Evolutionary conservation across 139 green algal genomes (phyloP).

Genomic region (Picochlorum costavermella): DNA sequence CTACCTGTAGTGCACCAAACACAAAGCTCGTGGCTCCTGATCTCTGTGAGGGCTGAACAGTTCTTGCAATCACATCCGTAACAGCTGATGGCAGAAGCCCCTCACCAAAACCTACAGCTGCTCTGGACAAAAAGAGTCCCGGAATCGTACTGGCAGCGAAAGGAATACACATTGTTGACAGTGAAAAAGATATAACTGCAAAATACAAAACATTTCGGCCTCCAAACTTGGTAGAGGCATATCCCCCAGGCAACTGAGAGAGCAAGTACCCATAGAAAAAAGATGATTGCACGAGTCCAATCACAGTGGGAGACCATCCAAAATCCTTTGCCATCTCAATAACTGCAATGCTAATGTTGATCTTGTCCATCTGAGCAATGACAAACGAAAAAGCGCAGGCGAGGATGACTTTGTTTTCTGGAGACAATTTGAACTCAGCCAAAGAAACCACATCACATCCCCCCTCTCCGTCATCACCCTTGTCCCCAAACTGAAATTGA

Average conservation of each 20-base stretch:
- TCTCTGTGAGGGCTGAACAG: constrained; percentile 58
- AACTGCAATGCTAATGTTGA: constrained; percentile 95
- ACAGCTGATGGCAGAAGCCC: constrained; percentile 76
- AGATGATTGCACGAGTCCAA: constrained; percentile 75
- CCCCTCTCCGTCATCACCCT: background rate
- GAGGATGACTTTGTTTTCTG: constrained; percentile 62
- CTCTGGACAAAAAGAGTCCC: constrained; percentile 63
- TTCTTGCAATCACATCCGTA: constrained; percentile 82
- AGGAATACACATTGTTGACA: constrained; percentile 46
- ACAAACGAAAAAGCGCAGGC: constrained; percentile 73
- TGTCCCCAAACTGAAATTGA: background rate
- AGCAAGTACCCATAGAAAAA: constrained; percentile 86
- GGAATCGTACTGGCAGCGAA: constrained; percentile 50
- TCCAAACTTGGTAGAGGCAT: constrained; percentile 51
- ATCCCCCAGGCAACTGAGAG: constrained; percentile 84
- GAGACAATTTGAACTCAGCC: constrained; percentile 39
- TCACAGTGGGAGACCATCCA: constrained; percentile 71
- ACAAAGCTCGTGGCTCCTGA: constrained; percentile 73
- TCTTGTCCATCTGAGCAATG: constrained; percentile 93
- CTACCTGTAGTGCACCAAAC: constrained; percentile 90
- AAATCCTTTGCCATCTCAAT: constrained; percentile 94
- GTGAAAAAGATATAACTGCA: constrained; percentile 75
- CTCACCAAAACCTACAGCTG: constrained; percentile 86
- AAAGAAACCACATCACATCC: constrained; percentile 29
- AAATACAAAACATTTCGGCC: constrained; percentile 67